These are phyloP conservation scores for Amanita subjunquillea DNA, from an alignment of 768 basidiomycete species.

Conservation along the genomic window DNA sequence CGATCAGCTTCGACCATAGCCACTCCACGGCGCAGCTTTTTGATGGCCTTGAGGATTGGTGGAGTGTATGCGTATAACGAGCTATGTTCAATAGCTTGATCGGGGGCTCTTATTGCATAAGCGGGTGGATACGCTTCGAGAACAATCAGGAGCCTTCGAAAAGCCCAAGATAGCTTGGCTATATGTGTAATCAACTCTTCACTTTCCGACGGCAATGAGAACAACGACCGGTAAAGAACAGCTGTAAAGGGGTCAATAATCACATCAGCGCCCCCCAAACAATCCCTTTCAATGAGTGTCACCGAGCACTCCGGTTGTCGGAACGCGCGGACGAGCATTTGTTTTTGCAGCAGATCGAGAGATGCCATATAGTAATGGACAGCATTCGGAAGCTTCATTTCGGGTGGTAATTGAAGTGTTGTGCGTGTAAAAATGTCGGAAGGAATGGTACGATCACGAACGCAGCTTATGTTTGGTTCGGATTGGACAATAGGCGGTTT, in stretches of 20 bases:
- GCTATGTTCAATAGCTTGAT: conserved; percentile 1
- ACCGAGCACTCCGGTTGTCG: conserved; percentile 32
- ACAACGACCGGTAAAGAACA: conserved; percentile 37
- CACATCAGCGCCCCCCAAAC: conserved; percentile 44
- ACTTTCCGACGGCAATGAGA: conserved; percentile 38
- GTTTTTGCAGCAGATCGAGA: conserved; percentile 58
- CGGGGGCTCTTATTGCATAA: conserved; percentile 13
- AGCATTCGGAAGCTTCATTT: conserved; percentile 18
- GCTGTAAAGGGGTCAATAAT: conserved; percentile 56
- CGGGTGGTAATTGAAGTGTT: conserved; percentile 33
- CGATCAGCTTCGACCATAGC: conserved; percentile 51
- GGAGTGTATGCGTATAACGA: conserved; percentile 46
- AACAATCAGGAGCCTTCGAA: conserved; percentile 40
- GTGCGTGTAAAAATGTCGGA: conserved; percentile 30
- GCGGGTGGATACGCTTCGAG: conserved; percentile 58
- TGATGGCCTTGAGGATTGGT: conserved; percentile 59
- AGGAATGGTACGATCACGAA: conserved; percentile 20
- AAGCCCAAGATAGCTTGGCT: conserved; percentile 54
- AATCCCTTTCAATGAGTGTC: conserved; percentile 54
- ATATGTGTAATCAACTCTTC: conserved; percentile 34
- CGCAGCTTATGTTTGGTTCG: conserved; percentile 1
- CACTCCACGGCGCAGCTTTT: conserved; percentile 54
- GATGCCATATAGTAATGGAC: conserved; percentile 63
- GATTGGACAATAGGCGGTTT: background rate
- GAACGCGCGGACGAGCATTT: conserved; percentile 44